Evolutionary conservation across 1,284 basidiomycete genomes (phyloP), one percentile per base, ranked within the genome.

Genomic region (Trichosporon inkin): DNA sequence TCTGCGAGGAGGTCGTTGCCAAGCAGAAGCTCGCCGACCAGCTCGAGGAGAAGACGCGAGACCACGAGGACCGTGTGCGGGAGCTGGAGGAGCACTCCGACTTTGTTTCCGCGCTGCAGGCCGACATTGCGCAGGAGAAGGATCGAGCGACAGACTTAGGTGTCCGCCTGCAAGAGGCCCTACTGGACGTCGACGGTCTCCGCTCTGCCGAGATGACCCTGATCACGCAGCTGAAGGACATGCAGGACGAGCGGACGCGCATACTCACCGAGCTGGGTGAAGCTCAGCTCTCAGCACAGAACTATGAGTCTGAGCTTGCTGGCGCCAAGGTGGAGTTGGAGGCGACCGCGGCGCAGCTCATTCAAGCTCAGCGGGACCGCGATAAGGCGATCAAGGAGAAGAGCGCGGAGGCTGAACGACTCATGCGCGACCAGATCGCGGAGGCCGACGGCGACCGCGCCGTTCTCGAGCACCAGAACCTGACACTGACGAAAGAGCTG

Each of bases 371-470:
- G 53, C 78, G 78, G 59, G 88, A 92, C 75, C 88, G 90, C 71
- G 89, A 93, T 63, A 81, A 86, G 19, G 80, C 91, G 17, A 79
- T 92, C 57, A 84, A 82, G 55, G 82, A 81, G 6, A 89, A 92
- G 71, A 86, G 88, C 5, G 84, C 82, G 6, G 90, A 92, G 72
- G 88, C 92, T 67, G 91, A 94, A 63, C 83, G 88, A 16, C 82
- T 87, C 54, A 84, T 96, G 72, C 84, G 90, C 1, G 91, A 94
- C 74, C 89, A 91, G 69, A 87, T 89, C 49, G 89, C 89, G 2
- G 92, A 95, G 73, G 89, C 92, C 7, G 90, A 94, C 69, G 91
- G 90, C 0, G 91, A 94, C 76, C 84, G 91, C 16, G 90, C 90
- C 0, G 89, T 94, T 4, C 80, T 94, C 54, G 90, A 93, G 72